These are phyloP conservation scores for Trichocomaceae sp. DNA, from an alignment of 2,329 filamentous ascomycete species.

Conservation along the genomic window DNA sequence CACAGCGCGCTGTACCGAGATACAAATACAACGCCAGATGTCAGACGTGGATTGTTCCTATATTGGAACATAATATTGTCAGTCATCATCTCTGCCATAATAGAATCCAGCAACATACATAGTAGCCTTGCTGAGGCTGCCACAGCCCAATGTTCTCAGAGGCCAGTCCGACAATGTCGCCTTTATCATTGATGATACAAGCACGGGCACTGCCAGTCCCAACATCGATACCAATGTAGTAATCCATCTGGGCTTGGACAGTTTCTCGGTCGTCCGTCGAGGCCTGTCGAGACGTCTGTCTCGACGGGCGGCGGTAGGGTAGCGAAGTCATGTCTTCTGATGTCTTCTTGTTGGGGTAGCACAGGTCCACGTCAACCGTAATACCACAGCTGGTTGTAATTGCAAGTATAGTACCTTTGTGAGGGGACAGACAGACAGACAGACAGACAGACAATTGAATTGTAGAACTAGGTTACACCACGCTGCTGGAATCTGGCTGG, in stretches of 20 bases:
- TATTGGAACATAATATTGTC: slow-evolving; percentile 15
- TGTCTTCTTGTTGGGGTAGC: neutral
- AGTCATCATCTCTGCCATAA: neutral
- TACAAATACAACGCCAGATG: slow-evolving; percentile 93
- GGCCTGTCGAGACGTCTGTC: slow-evolving; percentile 31
- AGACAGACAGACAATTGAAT: neutral
- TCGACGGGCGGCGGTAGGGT: slow-evolving; percentile 28
- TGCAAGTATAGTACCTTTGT: neutral
- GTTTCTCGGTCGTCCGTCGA: slow-evolving; percentile 49
- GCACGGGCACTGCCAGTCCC: slow-evolving; percentile 92
- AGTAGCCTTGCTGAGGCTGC: slow-evolving; percentile 69
- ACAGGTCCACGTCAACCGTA: slow-evolving; percentile 5
- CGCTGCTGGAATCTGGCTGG: slow-evolving; percentile 9
- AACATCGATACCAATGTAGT: slow-evolving; percentile 85
- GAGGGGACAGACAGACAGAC: neutral
- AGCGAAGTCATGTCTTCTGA: slow-evolving; percentile 25
- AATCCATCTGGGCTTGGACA: slow-evolving; percentile 50
- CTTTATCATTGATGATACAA: slow-evolving; percentile 86
- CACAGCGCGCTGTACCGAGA: slow-evolving; percentile 75
- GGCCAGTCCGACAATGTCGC: slow-evolving; percentile 71
- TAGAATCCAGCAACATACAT: slow-evolving; percentile 47
- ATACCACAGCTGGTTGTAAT: neutral
- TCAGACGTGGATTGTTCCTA: slow-evolving; percentile 96
- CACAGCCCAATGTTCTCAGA: slow-evolving; percentile 72
- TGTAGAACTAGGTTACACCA: slow-evolving; percentile 10